phyloP scores from a whole-genome alignment of 257 asterid genomes.

The Eustoma russellianum region DNA sequence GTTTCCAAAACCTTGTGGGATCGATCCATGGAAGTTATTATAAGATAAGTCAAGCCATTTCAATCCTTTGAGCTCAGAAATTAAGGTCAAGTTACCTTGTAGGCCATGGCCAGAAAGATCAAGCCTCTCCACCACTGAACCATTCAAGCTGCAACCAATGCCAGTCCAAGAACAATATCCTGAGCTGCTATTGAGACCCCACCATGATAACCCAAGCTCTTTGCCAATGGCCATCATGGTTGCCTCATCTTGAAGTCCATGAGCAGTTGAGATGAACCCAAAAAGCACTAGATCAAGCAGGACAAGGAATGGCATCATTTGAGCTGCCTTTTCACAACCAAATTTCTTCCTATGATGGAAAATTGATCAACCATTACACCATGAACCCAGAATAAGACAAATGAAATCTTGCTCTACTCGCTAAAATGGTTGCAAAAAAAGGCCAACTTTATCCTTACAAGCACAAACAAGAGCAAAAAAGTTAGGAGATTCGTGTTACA shows the following conservation, averaged over 20 bases:
- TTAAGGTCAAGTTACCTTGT: slow-evolving; percentile 74
- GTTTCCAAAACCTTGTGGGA: slow-evolving; percentile 54
- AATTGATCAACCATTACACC: slow-evolving; percentile 4
- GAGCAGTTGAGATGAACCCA: slow-evolving; percentile 41
- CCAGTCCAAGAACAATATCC: slow-evolving; percentile 72
- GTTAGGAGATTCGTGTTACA: slow-evolving; percentile 2
- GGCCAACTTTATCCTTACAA: background rate
- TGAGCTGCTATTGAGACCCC: slow-evolving; percentile 48
- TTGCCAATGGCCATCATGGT: slow-evolving; percentile 44
- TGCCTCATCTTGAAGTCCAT: slow-evolving; percentile 32
- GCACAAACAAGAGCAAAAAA: background rate
- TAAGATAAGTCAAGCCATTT: slow-evolving; percentile 77
- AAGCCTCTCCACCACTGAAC: slow-evolving; percentile 59
- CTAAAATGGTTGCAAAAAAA: slow-evolving; percentile 6
- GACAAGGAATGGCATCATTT: slow-evolving; percentile 36
- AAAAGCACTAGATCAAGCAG: slow-evolving; percentile 31
- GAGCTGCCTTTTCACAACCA: slow-evolving; percentile 9
- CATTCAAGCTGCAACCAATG: slow-evolving; percentile 57
- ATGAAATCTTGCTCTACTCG: slow-evolving; percentile 3
- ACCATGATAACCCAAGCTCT: slow-evolving; percentile 51
- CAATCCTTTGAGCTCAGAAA: slow-evolving; percentile 66
- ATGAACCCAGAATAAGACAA: slow-evolving; percentile 6
- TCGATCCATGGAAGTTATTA: slow-evolving; percentile 64
- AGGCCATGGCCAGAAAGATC: slow-evolving; percentile 58
- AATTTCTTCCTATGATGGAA: slow-evolving; percentile 7